A percentile compares a stretch with the other conserved stretches of the same genome.
Evolutionary conservation across 164 flowering plant genomes (phyloP).

Genomic region (Aristolochia californica): DNA sequence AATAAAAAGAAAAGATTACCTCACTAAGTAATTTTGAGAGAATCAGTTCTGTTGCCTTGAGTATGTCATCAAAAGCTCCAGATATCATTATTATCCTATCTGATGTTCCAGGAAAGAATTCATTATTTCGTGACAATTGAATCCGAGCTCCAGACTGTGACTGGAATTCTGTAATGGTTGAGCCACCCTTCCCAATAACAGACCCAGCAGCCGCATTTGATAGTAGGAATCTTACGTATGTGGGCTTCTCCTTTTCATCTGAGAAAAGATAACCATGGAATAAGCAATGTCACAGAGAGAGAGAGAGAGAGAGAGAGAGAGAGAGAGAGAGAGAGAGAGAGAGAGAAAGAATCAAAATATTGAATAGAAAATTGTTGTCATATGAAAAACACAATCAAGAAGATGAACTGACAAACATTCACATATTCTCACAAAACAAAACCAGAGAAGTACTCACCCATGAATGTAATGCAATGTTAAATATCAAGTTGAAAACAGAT

Average conservation of each 20-base stretch:
- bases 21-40: slow-evolving; percentile 69
- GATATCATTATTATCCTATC: slow-evolving; percentile 92
- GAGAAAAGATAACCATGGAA: slow-evolving; percentile 1
- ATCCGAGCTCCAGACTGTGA: slow-evolving; percentile 85
- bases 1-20: slow-evolving; percentile 39
- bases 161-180: slow-evolving; percentile 90
- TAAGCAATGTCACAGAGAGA: background rate
- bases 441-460: too few species aligned
- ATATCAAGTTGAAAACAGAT: too few species aligned
- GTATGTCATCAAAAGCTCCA: slow-evolving; percentile 50
- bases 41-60: slow-evolving; percentile 75
- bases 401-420: too few species aligned
- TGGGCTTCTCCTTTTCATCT: slow-evolving; percentile 54
- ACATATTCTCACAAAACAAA: too few species aligned
- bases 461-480: too few species aligned
- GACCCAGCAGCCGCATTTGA: slow-evolving; percentile 98
- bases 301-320: too few species aligned
- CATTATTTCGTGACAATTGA: slow-evolving; percentile 88
- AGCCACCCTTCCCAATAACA: slow-evolving; percentile 96
- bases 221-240: slow-evolving; percentile 76
- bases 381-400: too few species aligned
- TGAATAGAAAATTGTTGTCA: too few species aligned
- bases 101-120: slow-evolving; percentile 90
- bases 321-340: too few species aligned
- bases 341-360: too few species aligned